Base-by-base conservation (phyloP, 257 asterid species). In the Cordia subcordata region DNA sequence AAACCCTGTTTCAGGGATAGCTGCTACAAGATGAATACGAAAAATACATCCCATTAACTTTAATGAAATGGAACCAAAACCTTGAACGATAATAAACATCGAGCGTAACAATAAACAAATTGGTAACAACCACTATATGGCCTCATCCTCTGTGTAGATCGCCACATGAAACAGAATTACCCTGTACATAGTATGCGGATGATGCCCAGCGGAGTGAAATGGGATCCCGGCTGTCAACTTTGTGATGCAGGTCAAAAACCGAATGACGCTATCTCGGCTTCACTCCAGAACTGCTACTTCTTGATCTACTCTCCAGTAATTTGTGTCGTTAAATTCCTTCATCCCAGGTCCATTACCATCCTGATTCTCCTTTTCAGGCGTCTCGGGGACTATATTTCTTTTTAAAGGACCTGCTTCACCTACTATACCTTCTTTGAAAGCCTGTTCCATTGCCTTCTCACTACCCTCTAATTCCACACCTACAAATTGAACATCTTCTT, bases 401-500 rank as follows among this genome's bases (percentile, higher is more conserved):
- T 79, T 93, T 63, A 93, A 55, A 0, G 96, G 84, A 32, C 88
- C 95, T 0, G 97, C 96, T 77, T 89, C 97, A 53, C 96, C 97
- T 20, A 89, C 96, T 37, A 86, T 85, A 62, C 99, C 97, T 70
- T 93, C 99, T 74, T 89, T 85, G 2, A 89, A 77, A 58, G 99
- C 99, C 51, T 84, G 95, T 55, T 86, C 96, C 96, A 86, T 86
- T 51, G 96, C 84, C 68, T 69, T 70, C 75, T 69, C 80, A 0
- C 94, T 85, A 10, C 97, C 96, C 76, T 86, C 99, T 53, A 85
- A 54, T 77, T 89, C 97, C 33, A 85, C 96, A 11, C 97, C 99
- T 22, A 93, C 96, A 64, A 93, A 93, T 77, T 93, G 95, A n/a
- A 86, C 96, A 18, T 89, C 99, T 78, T 86, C 97, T 79, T 93